These are phyloP conservation scores for Arachnopeziza araneosa DNA, from an alignment of 2,329 filamentous ascomycete species.

Conservation along the genomic window DNA sequence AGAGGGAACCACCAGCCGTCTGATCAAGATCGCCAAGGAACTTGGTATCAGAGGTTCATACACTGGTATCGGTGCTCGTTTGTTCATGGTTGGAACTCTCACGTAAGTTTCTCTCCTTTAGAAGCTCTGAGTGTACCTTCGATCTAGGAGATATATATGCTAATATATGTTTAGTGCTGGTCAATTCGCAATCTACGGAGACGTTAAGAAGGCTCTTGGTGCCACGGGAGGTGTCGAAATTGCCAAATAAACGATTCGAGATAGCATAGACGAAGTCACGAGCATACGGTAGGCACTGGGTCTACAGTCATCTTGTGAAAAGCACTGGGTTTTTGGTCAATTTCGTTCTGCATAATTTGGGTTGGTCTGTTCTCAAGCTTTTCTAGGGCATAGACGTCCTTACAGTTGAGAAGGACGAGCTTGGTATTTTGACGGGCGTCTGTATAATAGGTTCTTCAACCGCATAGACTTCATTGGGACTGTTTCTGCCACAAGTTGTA, in stretches of 20 bases:
- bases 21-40: conserved; percentile 85
- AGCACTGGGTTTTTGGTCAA: conserved; percentile 5
- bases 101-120: conserved; percentile 15
- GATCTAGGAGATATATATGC: neutral
- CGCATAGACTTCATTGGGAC: neutral
- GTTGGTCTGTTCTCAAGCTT: conserved; percentile 14
- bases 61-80: conserved; percentile 74
- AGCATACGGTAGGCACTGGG: conserved; percentile 6
- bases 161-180: conserved; percentile 53
- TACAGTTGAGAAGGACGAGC: conserved; percentile 11
- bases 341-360: conserved; percentile 21
- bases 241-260: conserved; percentile 32
- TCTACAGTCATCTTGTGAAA: conserved; percentile 7
- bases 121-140: conserved; percentile 2
- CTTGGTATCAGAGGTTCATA: conserved; percentile 75
- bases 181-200: conserved; percentile 87
- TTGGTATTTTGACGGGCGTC: conserved; percentile 10
- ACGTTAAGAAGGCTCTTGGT: conserved; percentile 63
- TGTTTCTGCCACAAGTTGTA: neutral
- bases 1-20: conserved; percentile 73
- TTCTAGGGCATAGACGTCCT: conserved; percentile 23
- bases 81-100: conserved; percentile 52
- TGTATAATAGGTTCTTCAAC: conserved; percentile 22
- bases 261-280: conserved; percentile 9
- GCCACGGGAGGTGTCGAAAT: conserved; percentile 76